Percentiles rank a stretch among this genome's conserved stretches.
Evolutionary conservation across 106 monocot species (phyloP).

Genomic region (Dendrobium officinale): DNA sequence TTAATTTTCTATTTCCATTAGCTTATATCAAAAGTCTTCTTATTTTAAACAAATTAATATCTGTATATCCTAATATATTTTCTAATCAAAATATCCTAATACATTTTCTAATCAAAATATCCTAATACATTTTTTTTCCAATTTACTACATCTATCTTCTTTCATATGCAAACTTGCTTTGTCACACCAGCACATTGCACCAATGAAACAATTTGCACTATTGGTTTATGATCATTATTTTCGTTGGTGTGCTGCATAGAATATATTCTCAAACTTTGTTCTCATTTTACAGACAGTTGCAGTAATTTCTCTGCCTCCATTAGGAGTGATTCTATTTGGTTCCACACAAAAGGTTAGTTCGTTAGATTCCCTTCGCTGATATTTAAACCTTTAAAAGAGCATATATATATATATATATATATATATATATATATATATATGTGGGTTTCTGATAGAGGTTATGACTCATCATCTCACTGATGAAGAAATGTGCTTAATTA

Average conservation of each 20-base stretch:
- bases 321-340: conserved; percentile 22
- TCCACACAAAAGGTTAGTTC: conserved; percentile 8
- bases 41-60: too few species aligned
- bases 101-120: too few species aligned
- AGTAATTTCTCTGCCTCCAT: conserved; percentile 15
- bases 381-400: conserved; percentile 3
- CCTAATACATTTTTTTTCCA: too few species aligned
- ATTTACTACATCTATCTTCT: background rate
- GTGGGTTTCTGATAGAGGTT: background rate
- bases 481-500: background rate
- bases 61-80: too few species aligned
- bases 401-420: too few species aligned
- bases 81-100: background rate
- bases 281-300: conserved; percentile 18
- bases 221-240: background rate
- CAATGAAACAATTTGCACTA: background rate
- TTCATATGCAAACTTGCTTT: background rate
- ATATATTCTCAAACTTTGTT: background rate
- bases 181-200: background rate
- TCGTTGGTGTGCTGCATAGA: background rate
- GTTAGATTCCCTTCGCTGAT: background rate
- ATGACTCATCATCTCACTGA: background rate
- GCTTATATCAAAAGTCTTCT: background rate
- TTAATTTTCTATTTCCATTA: background rate
- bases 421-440: background rate